Conservation (phyloP, 2,329 filamentous ascomycete species). For the Sclerotinia sclerotiorum region DNA sequence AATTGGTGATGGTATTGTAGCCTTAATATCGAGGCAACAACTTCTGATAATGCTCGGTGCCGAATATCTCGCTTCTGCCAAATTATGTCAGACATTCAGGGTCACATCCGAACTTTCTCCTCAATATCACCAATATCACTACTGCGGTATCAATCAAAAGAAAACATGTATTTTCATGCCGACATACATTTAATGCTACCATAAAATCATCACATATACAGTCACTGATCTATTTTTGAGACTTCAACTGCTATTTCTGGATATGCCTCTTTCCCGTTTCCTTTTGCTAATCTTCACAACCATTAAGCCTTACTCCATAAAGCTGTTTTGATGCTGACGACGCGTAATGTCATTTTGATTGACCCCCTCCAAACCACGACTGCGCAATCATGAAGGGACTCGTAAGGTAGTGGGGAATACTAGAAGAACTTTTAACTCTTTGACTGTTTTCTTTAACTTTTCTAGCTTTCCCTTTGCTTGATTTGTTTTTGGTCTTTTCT, state of each 20-base stretch:
- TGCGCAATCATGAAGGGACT: constrained; percentile 15
- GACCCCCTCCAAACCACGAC: not conserved
- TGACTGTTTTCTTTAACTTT: not conserved
- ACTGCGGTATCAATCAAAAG: not conserved
- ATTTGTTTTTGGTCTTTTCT: not conserved
- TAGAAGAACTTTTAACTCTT: not conserved
- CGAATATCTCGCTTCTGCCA: not conserved
- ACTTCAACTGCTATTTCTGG: not conserved
- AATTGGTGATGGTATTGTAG: not conserved
- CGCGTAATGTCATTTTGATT: constrained; percentile 15
- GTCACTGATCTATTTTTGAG: not conserved
- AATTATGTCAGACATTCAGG: not conserved
- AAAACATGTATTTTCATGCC: not conserved
- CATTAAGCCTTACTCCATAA: not conserved
- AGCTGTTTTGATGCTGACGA: constrained; percentile 15
- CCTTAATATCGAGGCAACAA: not conserved
- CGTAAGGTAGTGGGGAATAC: constrained; percentile 13
- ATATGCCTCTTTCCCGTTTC: not conserved
- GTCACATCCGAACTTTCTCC: not conserved
- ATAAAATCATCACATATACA: not conserved
- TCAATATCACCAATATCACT: not conserved
- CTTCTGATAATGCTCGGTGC: not conserved
- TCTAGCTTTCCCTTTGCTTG: not conserved
- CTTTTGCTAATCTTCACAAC: not conserved
- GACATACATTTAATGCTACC: not conserved